Evolutionary conservation across 2,329 filamentous ascomycete genomes (phyloP), one percentile per base, ranked within the genome.

Genomic region (Aspergillus vadensis): DNA sequence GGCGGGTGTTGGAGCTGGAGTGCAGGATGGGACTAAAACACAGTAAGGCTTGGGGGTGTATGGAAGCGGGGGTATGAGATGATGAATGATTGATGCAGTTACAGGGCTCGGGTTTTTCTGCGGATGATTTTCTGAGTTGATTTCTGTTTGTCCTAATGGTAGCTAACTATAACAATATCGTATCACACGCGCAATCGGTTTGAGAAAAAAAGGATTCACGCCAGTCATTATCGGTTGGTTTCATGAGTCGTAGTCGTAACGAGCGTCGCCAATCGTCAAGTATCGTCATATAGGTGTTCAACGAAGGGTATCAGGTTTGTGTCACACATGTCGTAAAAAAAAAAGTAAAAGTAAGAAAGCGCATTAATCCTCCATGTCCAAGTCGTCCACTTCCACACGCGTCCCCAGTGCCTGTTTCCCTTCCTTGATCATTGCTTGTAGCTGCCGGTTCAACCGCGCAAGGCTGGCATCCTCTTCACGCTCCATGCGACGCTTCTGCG

Each of bases 351-450:
- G 25, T 23, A 14, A 52, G 10, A 21, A 55, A 66, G 32, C 14
- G 7, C 19, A 15, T 44, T 32, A 74, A 55, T 77, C 71, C 21
- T 72, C 75, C 70, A 77, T 73, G 44, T 73, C 78, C 39, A 77
- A 73, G 25, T 78, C 77, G 41, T 86, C 83, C 47, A 92, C 82
- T 70, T 91, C 87, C 53, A 91, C 81, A 43, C 81, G 89, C 19
- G 90, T 90, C 2, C 89, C 93, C 17, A 99, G 78, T 1, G 95
- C 95, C 74, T 95, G 90, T 68, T 89, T 89, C 0, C 93, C 95
- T 76, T 98, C 89, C 2, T 88, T 84, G 57, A 99, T 96, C 90
- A 99, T 92, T 36, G 88, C 90, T 71, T 90, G 86, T 51, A 98
- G 80, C 68, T 90, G 87, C 51, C 86, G 83, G 72, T 95, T 96